These are phyloP conservation scores for Durusdinium trenchii DNA, from an alignment of 73 alveolate species.

Conservation along the genomic window DNA sequence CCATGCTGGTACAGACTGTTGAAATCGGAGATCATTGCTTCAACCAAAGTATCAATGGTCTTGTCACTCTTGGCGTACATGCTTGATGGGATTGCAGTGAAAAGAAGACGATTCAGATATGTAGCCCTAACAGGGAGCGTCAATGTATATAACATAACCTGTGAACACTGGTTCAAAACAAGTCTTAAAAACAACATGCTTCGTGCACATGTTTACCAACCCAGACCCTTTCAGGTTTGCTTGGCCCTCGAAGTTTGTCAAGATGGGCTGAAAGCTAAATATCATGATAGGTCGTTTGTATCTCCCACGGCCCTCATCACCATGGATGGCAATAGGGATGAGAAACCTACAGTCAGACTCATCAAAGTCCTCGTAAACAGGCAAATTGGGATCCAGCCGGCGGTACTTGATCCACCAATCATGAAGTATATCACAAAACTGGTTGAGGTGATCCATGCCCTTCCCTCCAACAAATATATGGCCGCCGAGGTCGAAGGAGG, in stretches of 20 bases:
- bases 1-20: no score
- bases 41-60: background rate
- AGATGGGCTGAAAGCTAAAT: background rate
- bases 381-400: background rate
- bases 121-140: background rate
- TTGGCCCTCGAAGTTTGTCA: background rate
- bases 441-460: background rate
- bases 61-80: slow-evolving; percentile 1
- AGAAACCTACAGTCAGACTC: background rate
- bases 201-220: background rate
- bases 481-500: slow-evolving; percentile 16
- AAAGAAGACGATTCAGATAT: background rate
- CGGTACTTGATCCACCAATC: background rate
- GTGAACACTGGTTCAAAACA: no score
- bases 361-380: background rate
- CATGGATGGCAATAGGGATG: background rate
- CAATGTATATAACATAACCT: background rate
- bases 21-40: no score
- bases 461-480: background rate
- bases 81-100: background rate
- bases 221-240: slow-evolving; percentile 35
- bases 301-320: slow-evolving; percentile 49
- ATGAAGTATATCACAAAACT: background rate
- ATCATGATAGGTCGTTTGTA: background rate
- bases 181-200: background rate